A percentile compares a stretch with the other conserved stretches of the same genome.
phyloP scores from a whole-genome alignment of 2,329 filamentous ascomycete species.

The Ceratocystis lukuohia region DNA sequence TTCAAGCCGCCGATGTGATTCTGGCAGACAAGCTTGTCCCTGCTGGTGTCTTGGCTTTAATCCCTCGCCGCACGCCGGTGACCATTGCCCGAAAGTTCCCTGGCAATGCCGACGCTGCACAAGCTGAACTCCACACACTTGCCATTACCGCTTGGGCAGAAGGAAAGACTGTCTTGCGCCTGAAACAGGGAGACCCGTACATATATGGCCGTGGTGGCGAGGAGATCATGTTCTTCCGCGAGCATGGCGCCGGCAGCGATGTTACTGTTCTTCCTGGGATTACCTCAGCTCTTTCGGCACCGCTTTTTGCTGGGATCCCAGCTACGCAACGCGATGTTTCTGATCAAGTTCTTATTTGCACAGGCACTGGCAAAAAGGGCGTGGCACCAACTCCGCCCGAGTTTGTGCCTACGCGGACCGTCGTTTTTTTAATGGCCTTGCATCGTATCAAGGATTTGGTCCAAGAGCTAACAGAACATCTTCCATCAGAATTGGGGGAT shows the following conservation, averaged over 20 bases:
- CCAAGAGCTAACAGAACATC: constrained; percentile 46
- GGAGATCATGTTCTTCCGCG: constrained; percentile 72
- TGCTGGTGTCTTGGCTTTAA: constrained; percentile 69
- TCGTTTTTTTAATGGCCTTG: constrained; percentile 89
- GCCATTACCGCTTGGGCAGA: constrained; percentile 52
- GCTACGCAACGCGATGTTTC: constrained; percentile 78
- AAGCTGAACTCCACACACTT: constrained; percentile 72
- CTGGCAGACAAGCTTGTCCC: constrained; percentile 80
- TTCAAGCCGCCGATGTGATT: constrained; percentile 61
- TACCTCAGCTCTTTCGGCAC: constrained; percentile 74
- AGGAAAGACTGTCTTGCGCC: constrained; percentile 69
- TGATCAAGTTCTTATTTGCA: constrained; percentile 92
- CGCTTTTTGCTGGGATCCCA: constrained; percentile 78
- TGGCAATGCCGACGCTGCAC: constrained; percentile 85
- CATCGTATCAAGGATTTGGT: constrained; percentile 70
- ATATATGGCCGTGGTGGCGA: constrained; percentile 91
- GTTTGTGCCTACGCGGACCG: constrained; percentile 63
- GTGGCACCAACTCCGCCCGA: constrained; percentile 67
- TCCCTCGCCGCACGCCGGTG: constrained; percentile 77
- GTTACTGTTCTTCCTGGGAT: constrained; percentile 73
- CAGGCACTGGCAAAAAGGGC: constrained; percentile 85
- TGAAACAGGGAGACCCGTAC: constrained; percentile 96
- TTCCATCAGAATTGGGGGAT: constrained; percentile 24
- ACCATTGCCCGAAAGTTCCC: constrained; percentile 95
- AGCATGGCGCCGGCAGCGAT: constrained; percentile 50